Evolutionary conservation across 352 stramenopile genomes (phyloP).

Genomic region (Aphanomyces invadans): DNA sequence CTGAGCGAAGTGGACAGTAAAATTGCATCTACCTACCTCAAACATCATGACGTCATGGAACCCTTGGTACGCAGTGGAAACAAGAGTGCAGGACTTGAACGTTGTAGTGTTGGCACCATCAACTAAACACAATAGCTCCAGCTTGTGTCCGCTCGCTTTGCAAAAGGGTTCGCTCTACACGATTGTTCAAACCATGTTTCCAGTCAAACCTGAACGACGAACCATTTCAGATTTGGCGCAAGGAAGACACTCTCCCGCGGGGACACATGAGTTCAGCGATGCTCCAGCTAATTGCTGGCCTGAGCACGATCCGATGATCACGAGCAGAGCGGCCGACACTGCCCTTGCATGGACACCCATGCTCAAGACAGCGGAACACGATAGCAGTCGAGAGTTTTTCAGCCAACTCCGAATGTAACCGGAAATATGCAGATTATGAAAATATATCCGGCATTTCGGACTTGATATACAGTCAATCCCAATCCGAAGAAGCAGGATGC

Average conservation of each 20-base stretch:
- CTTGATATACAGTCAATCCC: too few relatives aligned
- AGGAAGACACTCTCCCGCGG: slow-evolving; percentile 14
- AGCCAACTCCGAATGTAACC: too few relatives aligned
- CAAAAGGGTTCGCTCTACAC: slow-evolving; percentile 50
- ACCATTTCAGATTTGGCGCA: slow-evolving; percentile 22
- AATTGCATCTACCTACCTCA: slow-evolving; percentile 37
- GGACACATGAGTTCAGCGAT: background rate
- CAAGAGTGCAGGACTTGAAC: slow-evolving; percentile 46
- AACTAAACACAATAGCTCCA: slow-evolving; percentile 47
- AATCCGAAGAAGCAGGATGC: slow-evolving; percentile 11
- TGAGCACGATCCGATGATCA: background rate
- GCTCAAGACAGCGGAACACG: too few relatives aligned
- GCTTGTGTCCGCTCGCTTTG: slow-evolving; percentile 52
- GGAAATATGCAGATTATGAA: too few relatives aligned
- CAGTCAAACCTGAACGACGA: background rate
- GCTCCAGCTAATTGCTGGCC: background rate
- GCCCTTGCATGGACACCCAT: background rate
- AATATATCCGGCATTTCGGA: too few relatives aligned
- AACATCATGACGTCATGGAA: slow-evolving; percentile 53
- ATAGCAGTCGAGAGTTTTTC: too few relatives aligned
- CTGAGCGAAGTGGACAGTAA: background rate
- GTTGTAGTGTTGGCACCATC: slow-evolving; percentile 33
- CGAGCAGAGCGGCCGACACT: background rate
- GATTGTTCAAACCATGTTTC: too few relatives aligned
- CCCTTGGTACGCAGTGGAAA: slow-evolving; percentile 32